Evolutionary conservation across 805 yeast genomes (phyloP), one percentile per base, ranked within the genome.

Genomic region (Yamadazyma kitorensis): DNA sequence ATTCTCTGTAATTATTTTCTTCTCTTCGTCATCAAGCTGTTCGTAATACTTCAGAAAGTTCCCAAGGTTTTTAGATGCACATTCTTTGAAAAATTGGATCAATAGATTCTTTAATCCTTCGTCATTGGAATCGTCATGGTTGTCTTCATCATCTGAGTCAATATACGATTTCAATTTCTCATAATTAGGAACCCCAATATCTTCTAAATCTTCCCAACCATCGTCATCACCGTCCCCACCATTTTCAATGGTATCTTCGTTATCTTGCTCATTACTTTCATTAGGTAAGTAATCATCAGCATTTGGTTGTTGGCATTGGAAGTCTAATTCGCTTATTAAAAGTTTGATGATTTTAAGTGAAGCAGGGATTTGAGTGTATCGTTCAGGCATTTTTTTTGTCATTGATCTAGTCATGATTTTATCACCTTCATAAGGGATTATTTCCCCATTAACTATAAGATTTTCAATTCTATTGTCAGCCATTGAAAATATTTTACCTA

Each of bases 371-470:
- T 73, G 77, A 0, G 84, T 76, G 46, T 72, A 86, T 45, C 69
- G 57, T 32, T 76, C 72, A 0, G 85, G 83, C 72, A 79, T 69
- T 11, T 59, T 57, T 46, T 75, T 79, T 3, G 94, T 78, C 82
- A 81, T 84, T 0, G 96, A 86, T 51, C 98, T 74, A 0, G 98
- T 91, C 4, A 86, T 63, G 22, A 91, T 88, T n/a, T 76, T 47
- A 36, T 78, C 83, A 0, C 74, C 71, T 11, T 68, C 67, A 48
- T 78, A 72, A 3, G 84, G 80, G 18, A 83, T 60, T 21, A 80
- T 60, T 41, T 87, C 87, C n/a, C 95, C 97, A 44, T 87, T 74
- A 0, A 89, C 95, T 4, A 59, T 39, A 3, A 86, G 52, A 1
- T 51, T 39, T 19, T 68, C 66, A 2, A 88, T 54, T 7, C 79